Evolutionary conservation across 2,329 filamentous ascomycete genomes (phyloP), one percentile per base, ranked within the genome.

Genomic region (Lachnellula occidentalis): DNA sequence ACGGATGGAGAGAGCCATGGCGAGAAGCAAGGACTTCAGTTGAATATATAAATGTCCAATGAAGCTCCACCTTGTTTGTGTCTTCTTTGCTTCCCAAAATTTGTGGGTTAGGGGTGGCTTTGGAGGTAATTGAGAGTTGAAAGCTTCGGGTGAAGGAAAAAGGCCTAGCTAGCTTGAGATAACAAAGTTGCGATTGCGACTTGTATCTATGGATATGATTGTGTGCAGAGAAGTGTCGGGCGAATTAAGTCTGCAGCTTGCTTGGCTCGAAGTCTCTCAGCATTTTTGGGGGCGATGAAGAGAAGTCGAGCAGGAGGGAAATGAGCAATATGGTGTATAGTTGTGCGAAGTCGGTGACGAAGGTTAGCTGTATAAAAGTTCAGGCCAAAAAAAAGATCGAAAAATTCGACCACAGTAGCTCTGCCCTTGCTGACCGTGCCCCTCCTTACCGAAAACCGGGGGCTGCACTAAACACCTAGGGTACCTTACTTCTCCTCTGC

Each of bases 1-100:
- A 17, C 67, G 67, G 52, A 54, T 61, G 42, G 64, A 64, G 53
- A 69, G 61, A 61, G 67, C 67, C 69, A 70, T 70, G 64, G 61
- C 58, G 57, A 45, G 51, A 53, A 49, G 45, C 50, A 45, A 39
- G 45, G 43, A 50, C 41, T 51, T 62, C 61, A 66, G 63, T 65
- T 63, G 57, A 58, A 50, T 24, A 39, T 47, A 41, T 39, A 42
- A 45, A 57, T 34, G 37, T 51, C 53, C 50, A 60, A 57, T 53
- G 34, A 54, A 58, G 50, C 55, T 56, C 34, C 34, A 41, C 34
- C 39, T 42, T 34, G 14, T 52, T 50, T 53, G 36, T 48, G 46
- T 43, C 48, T 51, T 42, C 48, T 47, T 42, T 50, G 50, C 42
- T 37, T 52, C 42, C 31, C 47, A 51, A 53, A 45, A 56, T 27